A percentile compares a stretch with the other conserved stretches of the same genome.
These are phyloP conservation scores for Daldinia vernicosa DNA, from an alignment of 495 filamentous ascomycete genomes.

Conservation along the genomic window DNA sequence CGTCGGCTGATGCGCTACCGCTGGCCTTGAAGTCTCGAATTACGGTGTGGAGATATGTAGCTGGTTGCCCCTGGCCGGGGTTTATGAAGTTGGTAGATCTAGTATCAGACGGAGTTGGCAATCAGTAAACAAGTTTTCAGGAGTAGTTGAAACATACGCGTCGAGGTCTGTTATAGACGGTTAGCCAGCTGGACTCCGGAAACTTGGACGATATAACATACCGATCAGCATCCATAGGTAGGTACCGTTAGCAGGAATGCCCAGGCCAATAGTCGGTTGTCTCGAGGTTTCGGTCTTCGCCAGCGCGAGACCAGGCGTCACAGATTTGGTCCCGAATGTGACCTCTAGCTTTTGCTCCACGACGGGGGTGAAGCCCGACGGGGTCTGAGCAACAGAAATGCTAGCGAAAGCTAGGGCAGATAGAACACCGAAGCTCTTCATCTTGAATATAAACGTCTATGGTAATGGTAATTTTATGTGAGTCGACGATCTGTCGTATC, in stretches of 20 bases:
- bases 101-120: background rate
- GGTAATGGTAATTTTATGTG: background rate
- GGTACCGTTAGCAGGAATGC: constrained; percentile 47
- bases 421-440: constrained; percentile 39
- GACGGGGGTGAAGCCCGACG: constrained; percentile 51
- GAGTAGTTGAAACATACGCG: constrained; percentile 46
- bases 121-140: background rate
- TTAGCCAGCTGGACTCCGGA: constrained; percentile 10
- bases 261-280: constrained; percentile 55
- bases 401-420: constrained; percentile 39
- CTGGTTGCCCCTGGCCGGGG: constrained; percentile 45
- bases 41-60: constrained; percentile 57
- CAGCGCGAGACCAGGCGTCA: constrained; percentile 50
- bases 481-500: background rate
- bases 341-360: constrained; percentile 55
- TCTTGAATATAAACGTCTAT: constrained; percentile 20
- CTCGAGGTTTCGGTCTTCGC: constrained; percentile 52
- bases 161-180: constrained; percentile 46
- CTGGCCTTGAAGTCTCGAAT: constrained; percentile 56
- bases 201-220: constrained; percentile 27
- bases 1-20: constrained; percentile 41
- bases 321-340: constrained; percentile 54
- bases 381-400: constrained; percentile 51
- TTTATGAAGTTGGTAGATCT: constrained; percentile 54
- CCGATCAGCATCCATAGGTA: constrained; percentile 60